Evolutionary conservation across 805 yeast species (phyloP).

Genomic region (Ogataea haglerorum): DNA sequence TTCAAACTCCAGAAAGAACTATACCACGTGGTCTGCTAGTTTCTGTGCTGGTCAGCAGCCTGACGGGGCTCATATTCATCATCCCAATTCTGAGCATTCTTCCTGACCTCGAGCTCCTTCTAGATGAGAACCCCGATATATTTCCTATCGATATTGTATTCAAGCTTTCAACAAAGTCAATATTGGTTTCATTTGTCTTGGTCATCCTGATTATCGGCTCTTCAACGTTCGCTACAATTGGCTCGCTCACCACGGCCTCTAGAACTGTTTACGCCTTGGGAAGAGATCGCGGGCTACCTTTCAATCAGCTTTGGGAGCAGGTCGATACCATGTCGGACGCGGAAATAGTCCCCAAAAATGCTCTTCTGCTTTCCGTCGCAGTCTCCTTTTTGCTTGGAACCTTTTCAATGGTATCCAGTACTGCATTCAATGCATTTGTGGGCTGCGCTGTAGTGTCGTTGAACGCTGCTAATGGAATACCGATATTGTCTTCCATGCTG

Average conservation of each 20-base stretch:
- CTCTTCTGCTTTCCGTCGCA: conserved; percentile 60
- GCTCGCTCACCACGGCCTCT: conserved; percentile 77
- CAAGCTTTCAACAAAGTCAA: conserved; percentile 65
- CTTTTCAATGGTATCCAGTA: conserved; percentile 62
- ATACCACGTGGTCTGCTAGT: conserved; percentile 71
- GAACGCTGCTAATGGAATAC: conserved; percentile 74
- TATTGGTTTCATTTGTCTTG: conserved; percentile 63
- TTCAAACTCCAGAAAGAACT: conserved; percentile 65
- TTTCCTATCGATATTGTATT: conserved; percentile 79
- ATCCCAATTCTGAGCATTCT: conserved; percentile 68
- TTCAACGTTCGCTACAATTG: conserved; percentile 71
- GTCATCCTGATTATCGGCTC: conserved; percentile 67
- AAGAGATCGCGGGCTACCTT: conserved; percentile 78
- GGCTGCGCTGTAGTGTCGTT: conserved; percentile 77
- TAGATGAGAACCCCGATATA: conserved; percentile 61
- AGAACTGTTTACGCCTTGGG: conserved; percentile 81
- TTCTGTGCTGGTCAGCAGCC: conserved; percentile 59
- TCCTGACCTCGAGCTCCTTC: conserved; percentile 56
- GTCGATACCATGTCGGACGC: conserved; percentile 53
- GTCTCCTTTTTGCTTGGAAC: conserved; percentile 59
- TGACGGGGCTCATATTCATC: conserved; percentile 70
- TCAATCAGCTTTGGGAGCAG: conserved; percentile 57
- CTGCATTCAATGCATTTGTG: conserved; percentile 80
- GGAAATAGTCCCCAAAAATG: conserved; percentile 66
- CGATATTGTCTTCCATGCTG: conserved; percentile 59